Percentiles rank a stretch among this genome's conserved stretches.
phyloP scores from a whole-genome alignment of 345 rosid species.

The Hibiscus tridactylites region DNA sequence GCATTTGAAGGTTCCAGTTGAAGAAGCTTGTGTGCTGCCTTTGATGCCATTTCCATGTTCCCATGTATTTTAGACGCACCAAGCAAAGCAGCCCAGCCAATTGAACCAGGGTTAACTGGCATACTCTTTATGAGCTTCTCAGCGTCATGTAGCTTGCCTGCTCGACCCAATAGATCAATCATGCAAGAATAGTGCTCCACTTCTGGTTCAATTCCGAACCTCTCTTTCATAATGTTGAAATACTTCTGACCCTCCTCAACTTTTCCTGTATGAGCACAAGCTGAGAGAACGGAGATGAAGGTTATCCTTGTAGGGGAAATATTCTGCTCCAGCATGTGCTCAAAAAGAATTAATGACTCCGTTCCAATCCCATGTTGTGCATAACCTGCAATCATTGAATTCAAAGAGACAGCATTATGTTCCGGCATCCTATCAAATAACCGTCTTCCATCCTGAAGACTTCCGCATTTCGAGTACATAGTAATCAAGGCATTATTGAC shows the following conservation, averaged over 20 bases:
- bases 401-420: conserved; percentile 56
- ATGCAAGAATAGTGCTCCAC: conserved; percentile 84
- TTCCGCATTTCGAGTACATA: conserved; percentile 74
- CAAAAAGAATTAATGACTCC: conserved; percentile 50
- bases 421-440: conserved; percentile 66
- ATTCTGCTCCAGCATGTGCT: conserved; percentile 48
- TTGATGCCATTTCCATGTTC: conserved; percentile 53
- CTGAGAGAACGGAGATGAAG: conserved; percentile 75
- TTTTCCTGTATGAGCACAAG: conserved; percentile 79
- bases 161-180: conserved; percentile 78
- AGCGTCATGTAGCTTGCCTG: conserved; percentile 73
- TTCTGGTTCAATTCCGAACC: conserved; percentile 68
- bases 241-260: conserved; percentile 52
- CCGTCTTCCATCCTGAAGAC: conserved; percentile 50
- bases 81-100: conserved; percentile 77
- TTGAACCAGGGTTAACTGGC: conserved; percentile 58
- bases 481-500: conserved; percentile 67
- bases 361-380: conserved; percentile 66
- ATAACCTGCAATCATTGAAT: conserved; percentile 75
- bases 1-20: conserved; percentile 66
- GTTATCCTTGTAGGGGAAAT: conserved; percentile 63
- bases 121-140: conserved; percentile 61
- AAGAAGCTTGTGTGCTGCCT: conserved; percentile 58
- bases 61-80: conserved; percentile 75
- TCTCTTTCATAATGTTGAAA: conserved; percentile 60